Evolutionary conservation across 805 yeast species (phyloP), one percentile per base, ranked within the genome.

Genomic region (Kodamaea leandrae): DNA sequence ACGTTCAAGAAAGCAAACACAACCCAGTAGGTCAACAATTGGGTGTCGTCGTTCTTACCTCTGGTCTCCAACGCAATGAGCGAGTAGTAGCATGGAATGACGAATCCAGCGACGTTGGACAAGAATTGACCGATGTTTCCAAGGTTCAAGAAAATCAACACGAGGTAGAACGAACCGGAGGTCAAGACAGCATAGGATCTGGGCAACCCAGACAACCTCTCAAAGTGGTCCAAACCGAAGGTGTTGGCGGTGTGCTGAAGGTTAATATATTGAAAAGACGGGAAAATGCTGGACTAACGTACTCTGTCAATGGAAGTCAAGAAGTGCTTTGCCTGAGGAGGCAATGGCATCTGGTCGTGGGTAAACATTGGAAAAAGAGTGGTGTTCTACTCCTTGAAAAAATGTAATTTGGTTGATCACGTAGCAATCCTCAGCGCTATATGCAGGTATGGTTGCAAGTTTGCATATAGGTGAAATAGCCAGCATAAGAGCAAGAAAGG

Each of bases 81-180:
- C 6, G 98, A 91, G 59, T 76, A 80, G 71, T 90, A 91, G 40
- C 93, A 91, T 34, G 99, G 99, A 47, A 89, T 62, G 29, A 78
- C 87, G 52, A 93, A 86, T 1, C 97, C 96, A 13, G 95, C 95
- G 54, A 91, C 68, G 72, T 93, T 93, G 50, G 96, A 85, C 52
- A 93, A 76, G 56, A 93, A 79, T 71, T 90, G 95, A 47, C 99
- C 99, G 55, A 93, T 72, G 20, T 97, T 98, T 48, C 96, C 98
- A 53, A 90, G 71, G 68, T 93, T 95, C 57, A 90, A 70, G 67
- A 91, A 88, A 44, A 90, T 80, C 54, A 91, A 62, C 30, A 90
- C 66, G 50, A 90, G 72, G 70, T 93, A 93, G 36, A 79, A 57
- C 4, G 63, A 81, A 25, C 70, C 82, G 19, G 75, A 72, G 18